These are phyloP conservation scores for Carex sylvatica DNA, from an alignment of 202 grass and related monocot species.

Conservation along the genomic window DNA sequence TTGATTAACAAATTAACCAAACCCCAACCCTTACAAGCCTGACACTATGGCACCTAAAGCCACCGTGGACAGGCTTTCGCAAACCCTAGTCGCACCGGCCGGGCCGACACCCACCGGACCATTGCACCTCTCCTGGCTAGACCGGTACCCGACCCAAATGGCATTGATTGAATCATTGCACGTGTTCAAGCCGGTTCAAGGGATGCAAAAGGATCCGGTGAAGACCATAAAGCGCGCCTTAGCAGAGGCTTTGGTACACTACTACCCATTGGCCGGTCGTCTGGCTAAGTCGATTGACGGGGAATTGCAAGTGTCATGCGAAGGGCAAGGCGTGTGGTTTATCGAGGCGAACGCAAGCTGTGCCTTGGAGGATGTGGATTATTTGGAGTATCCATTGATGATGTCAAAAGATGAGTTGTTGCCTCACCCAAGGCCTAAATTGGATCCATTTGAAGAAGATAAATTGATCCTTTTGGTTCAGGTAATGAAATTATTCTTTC, in stretches of 20 bases:
- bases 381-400: conserved; percentile 76
- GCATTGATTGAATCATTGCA: conserved; percentile 80
- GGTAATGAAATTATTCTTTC: conserved; percentile 23
- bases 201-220: conserved; percentile 23
- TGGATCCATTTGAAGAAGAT: conserved; percentile 34
- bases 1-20: conserved; percentile 25
- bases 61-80: conserved; percentile 40
- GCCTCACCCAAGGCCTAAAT: conserved; percentile 36
- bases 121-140: conserved; percentile 69
- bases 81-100: conserved; percentile 43
- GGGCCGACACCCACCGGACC: conserved; percentile 40
- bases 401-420: conserved; percentile 66
- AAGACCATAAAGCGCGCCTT: conserved; percentile 40
- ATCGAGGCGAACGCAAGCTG: conserved; percentile 43
- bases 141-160: conserved; percentile 77
- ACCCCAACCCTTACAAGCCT: conserved; percentile 1
- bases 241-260: conserved; percentile 45
- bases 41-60: conserved; percentile 28
- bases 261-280: conserved; percentile 61
- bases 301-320: conserved; percentile 59
- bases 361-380: conserved; percentile 63
- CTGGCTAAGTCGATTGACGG: conserved; percentile 41
- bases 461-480: conserved; percentile 61
- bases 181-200: conserved; percentile 53
- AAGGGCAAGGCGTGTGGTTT: conserved; percentile 68